Conservation (phyloP, 495 filamentous ascomycete species). For the Aspergillus steynii region DNA sequence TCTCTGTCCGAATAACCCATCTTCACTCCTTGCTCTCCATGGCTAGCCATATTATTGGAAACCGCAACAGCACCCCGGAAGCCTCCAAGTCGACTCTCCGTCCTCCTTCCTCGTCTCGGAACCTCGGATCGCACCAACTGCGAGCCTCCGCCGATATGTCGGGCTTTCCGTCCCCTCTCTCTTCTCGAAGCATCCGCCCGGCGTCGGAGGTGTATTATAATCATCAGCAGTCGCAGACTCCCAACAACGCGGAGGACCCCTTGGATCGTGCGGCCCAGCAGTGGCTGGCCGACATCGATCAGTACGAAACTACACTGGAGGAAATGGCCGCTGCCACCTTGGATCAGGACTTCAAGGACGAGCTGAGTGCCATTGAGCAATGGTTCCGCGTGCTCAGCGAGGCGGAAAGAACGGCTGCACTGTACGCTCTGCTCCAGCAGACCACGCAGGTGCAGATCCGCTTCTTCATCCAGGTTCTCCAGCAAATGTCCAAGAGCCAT, state of each 20-base stretch:
- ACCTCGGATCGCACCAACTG: slow-evolving; percentile 78
- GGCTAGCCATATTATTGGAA: slow-evolving; percentile 70
- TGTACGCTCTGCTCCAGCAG: slow-evolving; percentile 95
- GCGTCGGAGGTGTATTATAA: slow-evolving; percentile 92
- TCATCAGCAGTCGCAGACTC: slow-evolving; percentile 59
- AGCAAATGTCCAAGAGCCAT: slow-evolving; percentile 98
- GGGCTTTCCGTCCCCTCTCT: slow-evolving; percentile 73
- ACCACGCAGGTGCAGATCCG: slow-evolving; percentile 98
- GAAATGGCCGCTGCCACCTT: slow-evolving; percentile 98
- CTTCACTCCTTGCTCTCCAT: slow-evolving; percentile 44
- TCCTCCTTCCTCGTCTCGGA: slow-evolving; percentile 82
- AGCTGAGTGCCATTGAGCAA: slow-evolving; percentile 97
- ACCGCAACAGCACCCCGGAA: slow-evolving; percentile 97
- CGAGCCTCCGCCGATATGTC: slow-evolving; percentile 98
- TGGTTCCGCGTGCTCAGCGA: slow-evolving; percentile 98
- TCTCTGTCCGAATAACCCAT: slow-evolving; percentile 17
- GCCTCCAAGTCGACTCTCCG: slow-evolving; percentile 82
- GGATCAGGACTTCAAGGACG: slow-evolving; percentile 99
- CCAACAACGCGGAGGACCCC: slow-evolving; percentile 75
- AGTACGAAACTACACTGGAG: slow-evolving; percentile 94
- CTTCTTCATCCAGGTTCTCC: slow-evolving; percentile 97
- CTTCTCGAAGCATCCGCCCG: slow-evolving; percentile 80
- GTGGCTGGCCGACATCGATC: slow-evolving; percentile 98
- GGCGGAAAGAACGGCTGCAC: slow-evolving; percentile 89
- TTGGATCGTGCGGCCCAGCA: slow-evolving; percentile 94